Percentiles rank a stretch among this genome's conserved stretches.
phyloP scores from a whole-genome alignment of 2,329 filamentous ascomycete genomes.

The Colletotrichum tropicale region DNA sequence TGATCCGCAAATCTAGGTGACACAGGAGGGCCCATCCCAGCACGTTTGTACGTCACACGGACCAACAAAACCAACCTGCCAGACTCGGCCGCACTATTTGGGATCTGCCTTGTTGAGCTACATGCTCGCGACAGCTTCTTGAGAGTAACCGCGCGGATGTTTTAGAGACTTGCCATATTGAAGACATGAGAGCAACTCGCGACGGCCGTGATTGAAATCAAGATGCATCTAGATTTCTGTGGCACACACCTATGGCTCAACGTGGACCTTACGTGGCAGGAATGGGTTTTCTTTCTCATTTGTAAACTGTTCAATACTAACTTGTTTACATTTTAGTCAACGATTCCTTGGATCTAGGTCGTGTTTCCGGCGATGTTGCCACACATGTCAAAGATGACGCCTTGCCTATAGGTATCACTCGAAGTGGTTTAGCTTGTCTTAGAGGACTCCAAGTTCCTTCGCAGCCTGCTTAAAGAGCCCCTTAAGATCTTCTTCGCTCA shows the following conservation, averaged over 20 bases:
- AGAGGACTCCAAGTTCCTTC: neutral
- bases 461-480: neutral
- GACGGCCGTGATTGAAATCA: neutral
- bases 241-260: neutral
- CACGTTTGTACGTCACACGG: neutral
- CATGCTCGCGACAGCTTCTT: accelerated
- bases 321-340: neutral
- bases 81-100: neutral
- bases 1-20: neutral
- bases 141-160: neutral
- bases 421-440: accelerated
- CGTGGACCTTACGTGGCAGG: accelerated
- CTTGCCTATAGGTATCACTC: accelerated
- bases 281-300: neutral
- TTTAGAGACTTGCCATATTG: neutral
- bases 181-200: neutral
- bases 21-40: neutral
- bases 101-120: accelerated
- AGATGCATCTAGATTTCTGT: accelerated
- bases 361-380: neutral
- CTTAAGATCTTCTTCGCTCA: neutral
- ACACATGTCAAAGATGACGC: neutral
- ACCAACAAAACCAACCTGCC: neutral
- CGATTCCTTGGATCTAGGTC: neutral
- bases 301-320: neutral